Percentiles rank a stretch among this genome's conserved stretches.
These are phyloP conservation scores for Zoysia matrella DNA, from an alignment of 202 grass and related monocot species.

Conservation along the genomic window DNA sequence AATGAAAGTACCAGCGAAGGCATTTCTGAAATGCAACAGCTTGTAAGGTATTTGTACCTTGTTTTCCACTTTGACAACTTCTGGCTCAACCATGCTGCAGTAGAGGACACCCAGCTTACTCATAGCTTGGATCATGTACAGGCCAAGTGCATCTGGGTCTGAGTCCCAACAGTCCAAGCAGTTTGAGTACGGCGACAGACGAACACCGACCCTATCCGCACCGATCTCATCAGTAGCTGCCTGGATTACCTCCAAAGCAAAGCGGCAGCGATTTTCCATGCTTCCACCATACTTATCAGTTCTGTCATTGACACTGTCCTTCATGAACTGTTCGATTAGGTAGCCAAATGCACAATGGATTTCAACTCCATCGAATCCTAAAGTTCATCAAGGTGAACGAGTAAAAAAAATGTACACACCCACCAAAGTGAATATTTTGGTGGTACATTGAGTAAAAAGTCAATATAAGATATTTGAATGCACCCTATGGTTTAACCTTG, in stretches of 20 bases:
- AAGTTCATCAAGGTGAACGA: background rate
- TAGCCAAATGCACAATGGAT: constrained; percentile 74
- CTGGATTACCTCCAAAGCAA: constrained; percentile 64
- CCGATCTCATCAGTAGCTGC: constrained; percentile 58
- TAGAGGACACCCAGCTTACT: constrained; percentile 55
- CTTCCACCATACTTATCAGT: constrained; percentile 61
- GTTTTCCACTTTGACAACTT: constrained; percentile 45
- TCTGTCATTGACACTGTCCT: constrained; percentile 64
- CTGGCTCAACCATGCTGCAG: constrained; percentile 68
- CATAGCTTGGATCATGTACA: constrained; percentile 65
- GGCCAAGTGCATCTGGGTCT: constrained; percentile 59
- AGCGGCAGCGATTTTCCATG: constrained; percentile 55
- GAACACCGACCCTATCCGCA: constrained; percentile 51
- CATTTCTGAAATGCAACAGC: constrained; percentile 60
- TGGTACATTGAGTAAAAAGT: background rate
- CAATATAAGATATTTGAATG: background rate
- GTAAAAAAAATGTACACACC: background rate
- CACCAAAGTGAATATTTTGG: background rate
- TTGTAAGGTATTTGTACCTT: constrained; percentile 47
- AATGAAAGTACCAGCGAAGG: constrained; percentile 60
- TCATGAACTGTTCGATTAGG: constrained; percentile 70
- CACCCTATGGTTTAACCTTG: background rate
- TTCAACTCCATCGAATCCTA: constrained; percentile 80
- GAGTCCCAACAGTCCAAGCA: constrained; percentile 60
- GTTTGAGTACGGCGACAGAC: constrained; percentile 62